Conservation (phyloP, 1,284 basidiomycete species). For the Boletus smithii region DNA sequence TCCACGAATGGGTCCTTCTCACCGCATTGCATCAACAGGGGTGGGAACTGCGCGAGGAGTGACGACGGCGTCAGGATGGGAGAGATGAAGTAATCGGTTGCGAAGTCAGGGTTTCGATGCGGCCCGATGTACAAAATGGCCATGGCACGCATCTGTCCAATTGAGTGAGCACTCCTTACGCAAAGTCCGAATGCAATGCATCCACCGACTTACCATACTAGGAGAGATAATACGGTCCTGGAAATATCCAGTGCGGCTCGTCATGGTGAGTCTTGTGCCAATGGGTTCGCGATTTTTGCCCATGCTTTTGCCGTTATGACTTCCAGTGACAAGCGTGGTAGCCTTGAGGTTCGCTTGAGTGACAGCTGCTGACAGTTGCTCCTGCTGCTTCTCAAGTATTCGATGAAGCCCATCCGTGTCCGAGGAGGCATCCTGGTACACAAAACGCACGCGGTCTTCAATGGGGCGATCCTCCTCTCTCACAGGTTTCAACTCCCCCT, state of each 20-base stretch:
- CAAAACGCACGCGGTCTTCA: slow-evolving; percentile 57
- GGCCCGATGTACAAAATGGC: slow-evolving; percentile 96
- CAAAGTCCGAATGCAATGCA: slow-evolving; percentile 2
- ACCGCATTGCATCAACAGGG: slow-evolving; percentile 87
- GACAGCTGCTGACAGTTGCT: slow-evolving; percentile 47
- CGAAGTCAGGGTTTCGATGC: slow-evolving; percentile 87
- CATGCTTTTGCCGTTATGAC: slow-evolving; percentile 31
- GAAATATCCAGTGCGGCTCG: slow-evolving; percentile 91
- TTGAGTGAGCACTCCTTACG: slow-evolving; percentile 16
- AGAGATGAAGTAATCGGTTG: slow-evolving; percentile 92
- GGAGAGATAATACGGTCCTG: slow-evolving; percentile 89
- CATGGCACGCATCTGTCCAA: slow-evolving; percentile 92
- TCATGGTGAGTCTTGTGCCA: slow-evolving; percentile 92
- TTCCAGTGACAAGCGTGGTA: slow-evolving; percentile 29
- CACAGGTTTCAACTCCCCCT: slow-evolving; percentile 43
- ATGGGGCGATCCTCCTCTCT: slow-evolving; percentile 62
- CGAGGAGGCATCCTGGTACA: slow-evolving; percentile 36
- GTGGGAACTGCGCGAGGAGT: slow-evolving; percentile 89
- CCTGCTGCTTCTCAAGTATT: slow-evolving; percentile 46
- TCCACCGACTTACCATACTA: slow-evolving; percentile 68
- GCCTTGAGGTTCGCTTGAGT: slow-evolving; percentile 47
- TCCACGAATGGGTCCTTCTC: slow-evolving; percentile 98
- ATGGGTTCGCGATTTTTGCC: slow-evolving; percentile 50
- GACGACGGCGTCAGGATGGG: slow-evolving; percentile 85
- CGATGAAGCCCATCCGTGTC: slow-evolving; percentile 26